Percentiles rank a stretch among this genome's conserved stretches.
phyloP scores from a whole-genome alignment of 2,329 filamentous ascomycete genomes.

The Talaromyces sp. region DNA sequence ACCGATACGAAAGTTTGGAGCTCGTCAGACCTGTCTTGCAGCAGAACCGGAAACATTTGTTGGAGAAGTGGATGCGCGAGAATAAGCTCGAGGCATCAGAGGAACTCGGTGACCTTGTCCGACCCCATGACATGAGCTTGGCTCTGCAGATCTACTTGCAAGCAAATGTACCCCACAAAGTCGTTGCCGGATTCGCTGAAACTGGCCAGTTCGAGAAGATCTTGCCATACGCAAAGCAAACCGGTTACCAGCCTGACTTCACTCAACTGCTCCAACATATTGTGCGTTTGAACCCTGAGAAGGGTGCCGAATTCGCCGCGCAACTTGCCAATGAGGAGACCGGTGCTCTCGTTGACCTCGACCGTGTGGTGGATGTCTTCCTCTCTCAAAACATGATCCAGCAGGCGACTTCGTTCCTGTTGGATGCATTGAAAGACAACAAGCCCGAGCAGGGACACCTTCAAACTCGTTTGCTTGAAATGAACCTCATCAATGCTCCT shows the following conservation, averaged over 20 bases:
- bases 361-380: slow-evolving; percentile 96
- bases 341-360: slow-evolving; percentile 84
- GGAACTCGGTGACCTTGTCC: slow-evolving; percentile 91
- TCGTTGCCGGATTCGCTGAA: slow-evolving; percentile 91
- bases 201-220: slow-evolving; percentile 97
- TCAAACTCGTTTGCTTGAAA: slow-evolving; percentile 92
- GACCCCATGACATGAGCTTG: slow-evolving; percentile 82
- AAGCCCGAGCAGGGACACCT: slow-evolving; percentile 88
- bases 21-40: slow-evolving; percentile 87
- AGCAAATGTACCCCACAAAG: slow-evolving; percentile 87
- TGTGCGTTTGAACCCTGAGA: slow-evolving; percentile 85
- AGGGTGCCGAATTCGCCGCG: slow-evolving; percentile 92
- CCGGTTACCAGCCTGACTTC: slow-evolving; percentile 92
- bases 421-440: slow-evolving; percentile 94
- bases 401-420: slow-evolving; percentile 94
- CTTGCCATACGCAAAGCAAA: slow-evolving; percentile 80
- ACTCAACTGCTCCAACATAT: slow-evolving; percentile 90
- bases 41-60: slow-evolving; percentile 89
- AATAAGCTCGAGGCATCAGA: slow-evolving; percentile 95
- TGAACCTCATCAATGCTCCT: slow-evolving; percentile 95
- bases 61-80: slow-evolving; percentile 98
- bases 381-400: slow-evolving; percentile 97
- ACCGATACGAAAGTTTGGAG: slow-evolving; percentile 91
- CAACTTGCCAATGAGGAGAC: slow-evolving; percentile 84
- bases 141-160: slow-evolving; percentile 87